Evolutionary conservation across 1,284 basidiomycete species (phyloP).

Genomic region (Malassezia equina): DNA sequence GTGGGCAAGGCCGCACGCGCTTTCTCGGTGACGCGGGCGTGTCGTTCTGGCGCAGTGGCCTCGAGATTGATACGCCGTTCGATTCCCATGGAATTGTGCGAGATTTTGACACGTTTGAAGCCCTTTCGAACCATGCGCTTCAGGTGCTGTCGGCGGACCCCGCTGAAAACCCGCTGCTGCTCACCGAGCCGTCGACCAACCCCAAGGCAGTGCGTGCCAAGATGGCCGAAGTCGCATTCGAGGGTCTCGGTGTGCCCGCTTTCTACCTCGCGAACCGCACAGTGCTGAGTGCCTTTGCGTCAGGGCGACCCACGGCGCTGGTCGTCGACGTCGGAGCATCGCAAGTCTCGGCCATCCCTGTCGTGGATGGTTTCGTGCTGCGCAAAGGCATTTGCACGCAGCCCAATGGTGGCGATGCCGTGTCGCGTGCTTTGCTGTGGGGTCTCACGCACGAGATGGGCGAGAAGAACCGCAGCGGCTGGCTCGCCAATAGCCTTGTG

Average conservation of each 20-base stretch:
- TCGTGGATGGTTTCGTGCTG: slow-evolving; percentile 94
- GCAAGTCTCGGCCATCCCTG: slow-evolving; percentile 79
- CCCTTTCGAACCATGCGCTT: slow-evolving; percentile 23
- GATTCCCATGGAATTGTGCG: slow-evolving; percentile 60
- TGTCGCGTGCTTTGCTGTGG: slow-evolving; percentile 23
- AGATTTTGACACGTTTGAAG: slow-evolving; percentile 23
- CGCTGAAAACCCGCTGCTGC: slow-evolving; percentile 77
- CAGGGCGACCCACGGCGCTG: slow-evolving; percentile 87
- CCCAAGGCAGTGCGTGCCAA: slow-evolving; percentile 75
- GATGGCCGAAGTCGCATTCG: slow-evolving; percentile 93
- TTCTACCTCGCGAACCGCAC: slow-evolving; percentile 94
- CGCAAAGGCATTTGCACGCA: slow-evolving; percentile 63
- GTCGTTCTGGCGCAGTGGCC: slow-evolving; percentile 76
- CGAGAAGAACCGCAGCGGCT: slow-evolving; percentile 7
- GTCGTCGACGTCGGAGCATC: slow-evolving; percentile 87
- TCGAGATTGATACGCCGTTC: slow-evolving; percentile 77
- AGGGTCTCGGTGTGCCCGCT: slow-evolving; percentile 84
- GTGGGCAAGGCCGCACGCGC: slow-evolving; percentile 54
- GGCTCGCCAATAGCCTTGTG: slow-evolving; percentile 23
- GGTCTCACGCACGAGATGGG: slow-evolving; percentile 26
- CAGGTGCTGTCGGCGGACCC: slow-evolving; percentile 30
- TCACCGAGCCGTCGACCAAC: slow-evolving; percentile 96
- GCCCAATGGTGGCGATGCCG: slow-evolving; percentile 35
- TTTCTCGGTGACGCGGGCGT: slow-evolving; percentile 83
- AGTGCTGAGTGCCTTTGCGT: slow-evolving; percentile 93